Percentiles rank a stretch among this genome's conserved stretches.
These are phyloP conservation scores for Blepharisma japonicum DNA, from an alignment of 73 alveolate genomes.

Conservation along the genomic window DNA sequence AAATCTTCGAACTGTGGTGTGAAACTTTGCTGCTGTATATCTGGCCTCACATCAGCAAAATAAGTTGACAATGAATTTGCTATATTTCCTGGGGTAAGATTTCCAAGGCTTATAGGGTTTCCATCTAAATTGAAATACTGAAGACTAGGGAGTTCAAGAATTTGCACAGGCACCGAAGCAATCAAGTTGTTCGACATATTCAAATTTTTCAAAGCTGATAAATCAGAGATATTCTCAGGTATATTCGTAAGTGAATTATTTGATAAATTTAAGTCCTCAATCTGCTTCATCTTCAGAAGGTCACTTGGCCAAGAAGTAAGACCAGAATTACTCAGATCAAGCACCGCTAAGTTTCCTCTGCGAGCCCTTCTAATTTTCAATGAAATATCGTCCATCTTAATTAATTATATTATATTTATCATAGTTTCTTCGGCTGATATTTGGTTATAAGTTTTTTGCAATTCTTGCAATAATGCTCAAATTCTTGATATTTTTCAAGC, in stretches of 20 bases:
- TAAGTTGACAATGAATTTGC: conserved; percentile 35
- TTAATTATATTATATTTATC: no score
- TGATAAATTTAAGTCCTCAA: conserved; percentile 66
- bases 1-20: conserved; percentile 28
- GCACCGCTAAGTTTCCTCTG: conserved; percentile 62
- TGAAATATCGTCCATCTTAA: conserved; percentile 71
- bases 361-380: conserved; percentile 76
- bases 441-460: no score
- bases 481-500: no score
- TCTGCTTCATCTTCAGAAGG: conserved; percentile 43
- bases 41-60: conserved; percentile 45
- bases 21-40: conserved; percentile 29
- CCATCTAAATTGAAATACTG: conserved; percentile 64
- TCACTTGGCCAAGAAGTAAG: conserved; percentile 38
- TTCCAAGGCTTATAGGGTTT: conserved; percentile 56
- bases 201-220: conserved; percentile 50
- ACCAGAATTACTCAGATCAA: conserved; percentile 39
- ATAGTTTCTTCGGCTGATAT: no score
- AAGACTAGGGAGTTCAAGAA: conserved; percentile 52
- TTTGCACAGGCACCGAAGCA: conserved; percentile 54
- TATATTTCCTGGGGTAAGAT: conserved; percentile 17
- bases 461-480: no score
- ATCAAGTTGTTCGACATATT: conserved; percentile 61
- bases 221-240: conserved; percentile 40
- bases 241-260: conserved; percentile 52